phyloP scores from a whole-genome alignment of 1,284 basidiomycete genomes.

The Sanghuangporus weigelae region DNA sequence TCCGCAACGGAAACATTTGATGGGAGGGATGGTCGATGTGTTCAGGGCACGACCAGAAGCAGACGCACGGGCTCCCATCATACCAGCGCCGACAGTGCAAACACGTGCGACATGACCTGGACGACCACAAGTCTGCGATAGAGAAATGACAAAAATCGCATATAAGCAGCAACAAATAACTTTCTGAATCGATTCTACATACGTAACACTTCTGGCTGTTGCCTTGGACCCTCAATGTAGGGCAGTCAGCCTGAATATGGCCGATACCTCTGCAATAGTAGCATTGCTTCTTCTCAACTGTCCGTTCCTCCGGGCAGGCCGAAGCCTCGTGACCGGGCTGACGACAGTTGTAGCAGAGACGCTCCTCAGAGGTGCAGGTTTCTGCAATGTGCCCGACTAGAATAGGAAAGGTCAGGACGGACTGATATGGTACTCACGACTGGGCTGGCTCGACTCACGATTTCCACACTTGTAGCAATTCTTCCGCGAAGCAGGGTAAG shows the following conservation, averaged over 20 bases:
- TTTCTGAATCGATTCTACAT: conserved; percentile 25
- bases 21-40: conserved; percentile 65
- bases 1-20: conserved; percentile 81
- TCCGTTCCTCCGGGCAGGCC: conserved; percentile 80
- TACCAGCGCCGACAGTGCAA: conserved; percentile 50
- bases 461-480: conserved; percentile 86
- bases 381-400: conserved; percentile 88
- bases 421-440: conserved; percentile 15
- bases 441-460: conserved; percentile 41
- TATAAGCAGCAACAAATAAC: not conserved
- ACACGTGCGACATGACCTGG: conserved; percentile 74
- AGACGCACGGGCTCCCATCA: conserved; percentile 59
- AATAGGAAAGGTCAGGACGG: conserved; percentile 15
- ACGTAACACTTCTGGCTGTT: conserved; percentile 82
- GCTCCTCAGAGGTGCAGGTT: conserved; percentile 80
- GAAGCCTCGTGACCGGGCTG: conserved; percentile 88
- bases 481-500: conserved; percentile 75
- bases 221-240: conserved; percentile 66
- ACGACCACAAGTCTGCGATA: conserved; percentile 65
- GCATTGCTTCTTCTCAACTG: conserved; percentile 72
- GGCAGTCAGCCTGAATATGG: conserved; percentile 80
- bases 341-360: conserved; percentile 90
- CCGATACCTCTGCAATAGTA: conserved; percentile 76
- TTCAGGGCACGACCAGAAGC: conserved; percentile 70
- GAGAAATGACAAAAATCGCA: conserved; percentile 1